Percentiles rank a stretch among this genome's conserved stretches.
Conservation (phyloP, 805 yeast species). For the Lachancea fermentati region DNA sequence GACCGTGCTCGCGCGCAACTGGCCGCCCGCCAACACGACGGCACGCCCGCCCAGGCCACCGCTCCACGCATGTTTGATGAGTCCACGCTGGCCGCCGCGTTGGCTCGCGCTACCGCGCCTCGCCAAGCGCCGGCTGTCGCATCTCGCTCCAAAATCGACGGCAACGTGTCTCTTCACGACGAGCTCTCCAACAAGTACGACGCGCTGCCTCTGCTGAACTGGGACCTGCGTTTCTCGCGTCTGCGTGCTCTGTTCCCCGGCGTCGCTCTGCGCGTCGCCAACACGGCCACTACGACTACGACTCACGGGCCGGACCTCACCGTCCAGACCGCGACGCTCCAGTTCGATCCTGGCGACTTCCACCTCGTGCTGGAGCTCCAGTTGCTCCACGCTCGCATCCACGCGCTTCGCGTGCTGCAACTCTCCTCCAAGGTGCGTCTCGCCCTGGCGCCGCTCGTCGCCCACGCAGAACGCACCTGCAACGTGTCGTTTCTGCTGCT, state of each 20-base stretch:
- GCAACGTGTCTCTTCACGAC: background rate
- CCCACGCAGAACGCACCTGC: constrained; percentile 1
- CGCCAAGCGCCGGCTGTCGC: background rate
- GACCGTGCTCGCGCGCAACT: constrained; percentile 2
- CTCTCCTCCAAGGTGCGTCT: background rate
- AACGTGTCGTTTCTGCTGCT: constrained; percentile 14
- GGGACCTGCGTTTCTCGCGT: constrained; percentile 17
- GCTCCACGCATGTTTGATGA: background rate
- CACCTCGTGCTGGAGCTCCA: background rate
- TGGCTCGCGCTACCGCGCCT: background rate
- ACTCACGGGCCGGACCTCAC: too few species aligned
- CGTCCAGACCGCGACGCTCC: background rate
- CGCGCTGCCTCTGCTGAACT: constrained; percentile 25
- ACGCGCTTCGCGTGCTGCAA: background rate
- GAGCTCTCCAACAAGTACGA: constrained; percentile 24
- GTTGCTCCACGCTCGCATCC: background rate
- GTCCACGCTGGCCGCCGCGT: background rate
- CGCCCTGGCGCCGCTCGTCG: constrained; percentile 1
- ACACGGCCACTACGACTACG: background rate
- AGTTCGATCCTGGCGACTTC: background rate
- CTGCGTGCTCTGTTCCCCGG: constrained; percentile 16
- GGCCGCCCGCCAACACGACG: background rate
- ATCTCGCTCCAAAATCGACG: background rate
- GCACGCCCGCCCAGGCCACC: too few species aligned
- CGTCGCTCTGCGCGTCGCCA: constrained; percentile 1